These are phyloP conservation scores for Coffea humblotiana DNA, from an alignment of 305 asterid genomes.

Conservation along the genomic window DNA sequence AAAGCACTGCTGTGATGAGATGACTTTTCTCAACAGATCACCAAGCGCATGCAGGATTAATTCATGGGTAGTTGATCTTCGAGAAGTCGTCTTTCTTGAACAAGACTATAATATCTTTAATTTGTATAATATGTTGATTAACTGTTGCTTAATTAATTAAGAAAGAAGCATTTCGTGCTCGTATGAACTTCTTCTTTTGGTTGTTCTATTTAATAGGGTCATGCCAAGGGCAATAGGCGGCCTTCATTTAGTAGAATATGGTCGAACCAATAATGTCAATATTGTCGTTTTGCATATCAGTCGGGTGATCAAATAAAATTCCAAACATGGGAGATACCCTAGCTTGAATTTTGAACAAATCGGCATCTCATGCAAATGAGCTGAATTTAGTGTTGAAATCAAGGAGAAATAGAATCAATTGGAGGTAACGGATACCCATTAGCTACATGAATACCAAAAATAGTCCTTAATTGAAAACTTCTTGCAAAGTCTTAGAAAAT, in stretches of 20 bases:
- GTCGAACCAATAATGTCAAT: not conserved
- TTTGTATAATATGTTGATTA: not conserved
- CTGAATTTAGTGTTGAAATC: too few species aligned
- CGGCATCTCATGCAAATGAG: not conserved
- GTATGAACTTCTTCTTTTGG: not conserved
- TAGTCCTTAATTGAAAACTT: not conserved
- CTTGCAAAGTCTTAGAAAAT: not conserved
- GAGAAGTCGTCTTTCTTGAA: not conserved
- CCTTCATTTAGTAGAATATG: not conserved
- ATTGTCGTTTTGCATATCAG: not conserved
- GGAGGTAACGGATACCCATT: not conserved
- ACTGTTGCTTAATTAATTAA: not conserved
- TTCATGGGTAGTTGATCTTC: not conserved
- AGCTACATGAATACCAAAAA: not conserved
- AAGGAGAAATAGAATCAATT: not conserved
- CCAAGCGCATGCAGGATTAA: not conserved
- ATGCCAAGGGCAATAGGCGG: too few species aligned
- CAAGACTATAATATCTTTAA: not conserved
- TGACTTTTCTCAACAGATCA: not conserved
- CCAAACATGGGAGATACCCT: not conserved
- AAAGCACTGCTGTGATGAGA: not conserved
- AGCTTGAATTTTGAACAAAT: not conserved
- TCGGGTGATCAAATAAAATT: not conserved
- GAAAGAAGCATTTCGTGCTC: not conserved
- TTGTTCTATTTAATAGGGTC: too few species aligned